Evolutionary conservation across 306 rosid genomes (phyloP), one percentile per base, ranked within the genome.

Genomic region (Cercis canadensis): DNA sequence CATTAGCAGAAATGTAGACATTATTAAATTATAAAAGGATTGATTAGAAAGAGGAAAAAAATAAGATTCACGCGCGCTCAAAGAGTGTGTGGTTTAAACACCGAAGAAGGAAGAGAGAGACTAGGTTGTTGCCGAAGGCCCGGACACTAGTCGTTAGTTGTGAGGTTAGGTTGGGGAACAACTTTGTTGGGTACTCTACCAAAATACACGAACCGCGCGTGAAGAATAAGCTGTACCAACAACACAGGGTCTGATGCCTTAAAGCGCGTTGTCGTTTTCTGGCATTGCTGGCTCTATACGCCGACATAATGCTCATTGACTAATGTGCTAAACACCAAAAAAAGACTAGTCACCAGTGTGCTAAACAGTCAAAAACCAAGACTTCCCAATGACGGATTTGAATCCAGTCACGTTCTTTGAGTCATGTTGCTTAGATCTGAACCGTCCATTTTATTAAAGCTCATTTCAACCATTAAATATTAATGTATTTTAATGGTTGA

Each of bases 221-320:
- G 72, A 36, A 19, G 5, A 9, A 6, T 29, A 47, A 53, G 72
- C 45, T 17, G 8, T 10, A 65, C 29, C 12, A 17, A 0, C 0
- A n/a, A 16, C 11, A 8, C 15, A 13, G 51, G 31, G 67, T 17
- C 14, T 0, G 19, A 50, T 6, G 66, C 44, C 29, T 24, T 24
- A 24, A 24, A 24, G 29, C 29, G 29, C 29, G 29, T 24, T 3
- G 55, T 36, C 57, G 33, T 41, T 58, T 19, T 65, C 62, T 52
- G 24, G 47, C 54, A 13, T 8, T 60, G 57, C n/a, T 75, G 68
- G 75, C 45, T 19, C 17, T 18, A 41, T 36, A 3, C 83, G 36
- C 85, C 85, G 88, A 84, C 88, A 84, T 8, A 46, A 57, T 4
- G 45, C 15, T 47, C 60, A 15, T 45, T 51, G n/a, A 6, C 2